Evolutionary conservation across 164 flowering plant genomes (phyloP), one percentile per base, ranked within the genome.

Genomic region (Magnolia kwangsiensis): DNA sequence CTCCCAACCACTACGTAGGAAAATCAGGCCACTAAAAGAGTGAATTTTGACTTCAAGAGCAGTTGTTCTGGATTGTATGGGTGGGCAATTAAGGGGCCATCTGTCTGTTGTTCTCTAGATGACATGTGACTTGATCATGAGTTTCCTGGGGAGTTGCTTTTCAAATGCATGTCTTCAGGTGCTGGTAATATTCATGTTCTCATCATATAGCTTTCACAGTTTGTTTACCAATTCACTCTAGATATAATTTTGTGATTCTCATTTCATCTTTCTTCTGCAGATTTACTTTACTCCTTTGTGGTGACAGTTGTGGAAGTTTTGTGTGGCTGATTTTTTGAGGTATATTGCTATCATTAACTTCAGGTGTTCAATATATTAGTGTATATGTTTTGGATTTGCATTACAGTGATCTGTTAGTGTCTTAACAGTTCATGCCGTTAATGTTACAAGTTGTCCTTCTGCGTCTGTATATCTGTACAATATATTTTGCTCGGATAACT

Each of bases 1-100:
- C 81, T 79, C 75, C 84, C 73, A 67, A 81, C 83, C 67, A 78
- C 71, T 51, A 80, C 59, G 45, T 83, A 81, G 63, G 50, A 29
- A 23, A 67, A 81, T 72, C 69, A 73, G 78, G 63, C 59, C 23
- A 64, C 19, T 18, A 74, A 31, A 66, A 27, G 64, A 72, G 29
- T 58, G 27, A 64, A 5, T 75, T 23, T 72, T 3, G 19, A 24
- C 72, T 70, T 4, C 58, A 67, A 18, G 74, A 11, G 63, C 74
- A 74, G 19, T 75, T 74, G 67, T 77, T 76, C 45, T 29, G 71
- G 72, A 51, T 27, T 76, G 58, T 20, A 74, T 76, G 67, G n/a
- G 63, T 64, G 78, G 64, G 45, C 69, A 24, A n/a, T 13, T 45
- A 45, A 24, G 58, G 24, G 70, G 72, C 67, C 58, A 20, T 51